Base-by-base conservation (phyloP, 2,329 filamentous ascomycete genomes). In the Cercospora sojina region DNA sequence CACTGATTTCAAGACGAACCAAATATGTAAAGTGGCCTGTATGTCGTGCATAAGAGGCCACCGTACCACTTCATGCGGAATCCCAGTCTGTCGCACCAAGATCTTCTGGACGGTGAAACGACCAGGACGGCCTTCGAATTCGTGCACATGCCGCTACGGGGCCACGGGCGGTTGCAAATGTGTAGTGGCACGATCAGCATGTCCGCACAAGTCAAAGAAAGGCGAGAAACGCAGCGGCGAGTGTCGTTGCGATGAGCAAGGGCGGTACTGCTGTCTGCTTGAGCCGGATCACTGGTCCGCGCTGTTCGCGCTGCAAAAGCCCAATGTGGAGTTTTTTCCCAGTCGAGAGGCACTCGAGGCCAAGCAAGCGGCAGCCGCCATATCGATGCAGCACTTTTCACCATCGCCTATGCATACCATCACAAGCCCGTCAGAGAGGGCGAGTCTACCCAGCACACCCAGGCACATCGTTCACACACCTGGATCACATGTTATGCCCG, bases 11-110 rank as follows among this genome's bases (percentile, higher is more conserved):
- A 70, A 70, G 51, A 77, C 75, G 31, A 72, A 70, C 38, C 74
- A 77, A 60, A 59, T 70, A 35, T 76, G 75, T 70, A 77, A 77
- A 65, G 71, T 77, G 47, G 75, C 76, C 16, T 77, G 76, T 69
- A 77, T 77, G 75, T 75, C 74, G 31, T 77, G 76, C 66, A 77
- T 77, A 61, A 74, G 75, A 18, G 76, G 76, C 38, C 76, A 77
- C 62, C 74, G 76, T 31, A 77, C 76, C 20, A 77, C 74, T 16
- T 74, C 74, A 10, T 77, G 76, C 64, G 76, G 76, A 20, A 76
- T 75, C 20, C 73, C 73, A n/a, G 74, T 76, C 18, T 77, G 76
- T 61, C 74, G 76, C 51, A 71, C 67, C 51, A 77, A 77, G 66
- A 66, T 77, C 35, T 76, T 77, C 70, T 77, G 76, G 76, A 77